Evolutionary conservation across 2,329 filamentous ascomycete species (phyloP).

Genomic region (Colletotrichum tamarilloi): DNA sequence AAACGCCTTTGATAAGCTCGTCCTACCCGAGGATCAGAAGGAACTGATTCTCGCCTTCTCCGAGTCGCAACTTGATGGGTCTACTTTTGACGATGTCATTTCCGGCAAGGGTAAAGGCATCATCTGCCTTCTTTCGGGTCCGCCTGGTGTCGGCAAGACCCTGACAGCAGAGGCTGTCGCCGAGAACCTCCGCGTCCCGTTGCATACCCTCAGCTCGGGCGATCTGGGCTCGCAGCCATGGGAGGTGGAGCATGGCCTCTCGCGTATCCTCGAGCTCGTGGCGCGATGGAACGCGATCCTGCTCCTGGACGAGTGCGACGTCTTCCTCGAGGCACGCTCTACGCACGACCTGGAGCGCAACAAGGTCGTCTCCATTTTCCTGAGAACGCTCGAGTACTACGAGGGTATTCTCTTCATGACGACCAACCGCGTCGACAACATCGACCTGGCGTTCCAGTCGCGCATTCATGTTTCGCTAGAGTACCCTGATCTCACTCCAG

Average conservation of each 20-base stretch:
- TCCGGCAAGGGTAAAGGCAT: slow-evolving; percentile 62
- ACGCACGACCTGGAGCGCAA: slow-evolving; percentile 48
- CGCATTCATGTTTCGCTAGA: slow-evolving; percentile 61
- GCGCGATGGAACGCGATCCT: slow-evolving; percentile 60
- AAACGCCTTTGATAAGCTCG: slow-evolving; percentile 59
- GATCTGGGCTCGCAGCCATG: slow-evolving; percentile 76
- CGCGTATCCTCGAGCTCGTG: slow-evolving; percentile 70
- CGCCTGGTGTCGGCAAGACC: slow-evolving; percentile 62
- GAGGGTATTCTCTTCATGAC: slow-evolving; percentile 61
- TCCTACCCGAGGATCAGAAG: slow-evolving; percentile 61
- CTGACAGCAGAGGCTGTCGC: slow-evolving; percentile 61
- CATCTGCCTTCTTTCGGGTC: slow-evolving; percentile 60
- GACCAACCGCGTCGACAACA: slow-evolving; percentile 57
- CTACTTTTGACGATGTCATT: slow-evolving; percentile 64
- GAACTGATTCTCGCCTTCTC: slow-evolving; percentile 63
- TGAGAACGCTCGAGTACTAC: slow-evolving; percentile 60
- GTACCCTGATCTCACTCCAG: slow-evolving; percentile 54
- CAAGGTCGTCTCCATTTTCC: slow-evolving; percentile 50
- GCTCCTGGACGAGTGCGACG: slow-evolving; percentile 53
- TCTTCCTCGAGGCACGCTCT: slow-evolving; percentile 54
- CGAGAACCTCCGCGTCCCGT: slow-evolving; percentile 59
- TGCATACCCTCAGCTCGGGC: slow-evolving; percentile 69
- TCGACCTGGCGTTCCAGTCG: slow-evolving; percentile 59
- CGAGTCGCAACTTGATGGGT: slow-evolving; percentile 56
- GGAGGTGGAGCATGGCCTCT: slow-evolving; percentile 72